A percentile compares a stretch with the other conserved stretches of the same genome.
phyloP scores from a whole-genome alignment of 2,329 filamentous ascomycete species.

The Colletotrichum sp. region DNA sequence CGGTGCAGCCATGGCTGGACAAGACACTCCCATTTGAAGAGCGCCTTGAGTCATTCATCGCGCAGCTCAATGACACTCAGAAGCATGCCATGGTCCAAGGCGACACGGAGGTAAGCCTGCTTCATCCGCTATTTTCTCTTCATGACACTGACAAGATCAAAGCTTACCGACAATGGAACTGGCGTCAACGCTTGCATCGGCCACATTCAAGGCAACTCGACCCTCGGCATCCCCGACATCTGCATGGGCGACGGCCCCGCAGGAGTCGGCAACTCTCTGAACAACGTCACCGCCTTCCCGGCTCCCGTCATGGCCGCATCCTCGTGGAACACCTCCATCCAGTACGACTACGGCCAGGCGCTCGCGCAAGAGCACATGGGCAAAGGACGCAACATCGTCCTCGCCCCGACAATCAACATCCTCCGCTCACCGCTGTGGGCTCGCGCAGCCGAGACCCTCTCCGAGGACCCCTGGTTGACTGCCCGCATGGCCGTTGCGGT shows the following conservation, averaged over 20 bases:
- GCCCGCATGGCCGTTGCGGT: conserved; percentile 27
- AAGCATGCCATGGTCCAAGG: background rate
- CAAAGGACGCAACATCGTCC: conserved; percentile 62
- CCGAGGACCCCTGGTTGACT: conserved; percentile 49
- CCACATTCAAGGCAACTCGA: background rate
- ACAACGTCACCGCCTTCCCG: background rate
- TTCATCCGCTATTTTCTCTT: background rate
- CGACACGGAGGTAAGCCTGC: background rate
- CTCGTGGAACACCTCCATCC: conserved; percentile 35
- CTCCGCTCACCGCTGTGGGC: conserved; percentile 66
- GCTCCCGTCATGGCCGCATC: background rate
- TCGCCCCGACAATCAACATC: conserved; percentile 68
- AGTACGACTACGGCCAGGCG: conserved; percentile 9
- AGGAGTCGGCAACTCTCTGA: background rate
- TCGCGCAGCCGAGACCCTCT: conserved; percentile 69
- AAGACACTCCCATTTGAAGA: background rate
- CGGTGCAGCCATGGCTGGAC: background rate
- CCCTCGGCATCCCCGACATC: background rate
- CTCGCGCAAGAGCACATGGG: conserved; percentile 24
- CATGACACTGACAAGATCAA: background rate
- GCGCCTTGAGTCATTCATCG: background rate
- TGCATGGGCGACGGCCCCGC: conserved; percentile 4
- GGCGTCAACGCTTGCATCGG: conserved; percentile 4
- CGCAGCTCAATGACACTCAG: background rate
- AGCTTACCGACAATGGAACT: background rate